Evolutionary conservation across 176 grass and related monocot genomes (phyloP).

Genomic region (Dactylis glomerata): DNA sequence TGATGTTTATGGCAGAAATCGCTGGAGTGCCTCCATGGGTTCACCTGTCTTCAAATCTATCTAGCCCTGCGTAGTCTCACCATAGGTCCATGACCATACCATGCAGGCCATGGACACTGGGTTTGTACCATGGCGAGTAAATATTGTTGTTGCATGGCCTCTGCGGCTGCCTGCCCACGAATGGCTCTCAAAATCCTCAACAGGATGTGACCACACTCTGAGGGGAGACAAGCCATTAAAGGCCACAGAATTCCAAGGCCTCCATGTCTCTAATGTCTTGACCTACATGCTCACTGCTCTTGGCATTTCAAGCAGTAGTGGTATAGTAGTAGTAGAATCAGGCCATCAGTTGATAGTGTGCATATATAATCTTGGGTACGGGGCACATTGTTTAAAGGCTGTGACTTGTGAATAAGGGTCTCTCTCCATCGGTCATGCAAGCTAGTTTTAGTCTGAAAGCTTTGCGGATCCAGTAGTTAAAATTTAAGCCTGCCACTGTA

Average conservation of each 20-base stretch:
- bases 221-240: constrained; percentile 63
- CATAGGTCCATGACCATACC: constrained; percentile 27
- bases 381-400: not conserved
- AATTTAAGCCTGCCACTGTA: not conserved
- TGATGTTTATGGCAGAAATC: constrained; percentile 32
- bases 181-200: constrained; percentile 62
- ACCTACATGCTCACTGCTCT: constrained; percentile 33
- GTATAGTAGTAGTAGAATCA: not conserved
- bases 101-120: constrained; percentile 27
- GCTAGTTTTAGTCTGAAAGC: constrained; percentile 11
- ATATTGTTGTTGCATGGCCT: constrained; percentile 41
- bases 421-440: not conserved
- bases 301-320: constrained; percentile 4
- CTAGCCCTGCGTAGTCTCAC: constrained; percentile 17
- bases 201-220: constrained; percentile 66
- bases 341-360: not conserved
- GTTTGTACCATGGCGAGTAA: constrained; percentile 33
- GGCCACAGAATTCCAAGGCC: constrained; percentile 52
- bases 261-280: constrained; percentile 41
- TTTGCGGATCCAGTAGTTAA: not conserved
- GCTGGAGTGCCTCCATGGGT: constrained; percentile 12
- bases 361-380: not conserved
- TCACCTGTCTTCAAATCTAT: not conserved
- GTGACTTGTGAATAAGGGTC: not conserved
- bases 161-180: constrained; percentile 42